phyloP scores from a whole-genome alignment of 805 yeast species.

The Ogataea neopini region DNA sequence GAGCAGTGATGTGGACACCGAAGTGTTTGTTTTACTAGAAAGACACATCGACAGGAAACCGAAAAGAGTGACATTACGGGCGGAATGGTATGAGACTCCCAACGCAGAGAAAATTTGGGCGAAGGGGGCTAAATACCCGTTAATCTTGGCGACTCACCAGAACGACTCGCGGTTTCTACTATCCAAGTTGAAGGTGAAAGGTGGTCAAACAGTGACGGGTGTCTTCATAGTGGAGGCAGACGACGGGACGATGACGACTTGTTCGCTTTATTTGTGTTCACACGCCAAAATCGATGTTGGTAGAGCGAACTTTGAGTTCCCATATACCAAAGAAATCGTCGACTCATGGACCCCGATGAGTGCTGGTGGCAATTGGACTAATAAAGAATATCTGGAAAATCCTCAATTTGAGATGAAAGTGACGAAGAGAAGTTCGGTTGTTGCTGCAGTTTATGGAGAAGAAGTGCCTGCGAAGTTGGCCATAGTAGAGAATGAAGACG shows the following conservation, averaged over 20 bases:
- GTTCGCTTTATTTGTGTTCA: slow-evolving; percentile 16
- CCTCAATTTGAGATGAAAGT: slow-evolving; percentile 52
- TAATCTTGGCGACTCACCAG: slow-evolving; percentile 21
- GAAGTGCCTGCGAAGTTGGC: slow-evolving; percentile 41
- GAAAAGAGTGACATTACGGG: slow-evolving; percentile 9
- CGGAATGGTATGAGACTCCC: slow-evolving; percentile 30
- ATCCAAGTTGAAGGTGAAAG: slow-evolving; percentile 22
- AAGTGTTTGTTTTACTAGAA: slow-evolving; percentile 52
- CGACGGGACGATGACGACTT: slow-evolving; percentile 3
- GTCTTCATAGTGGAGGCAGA: slow-evolving; percentile 18
- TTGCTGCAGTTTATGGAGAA: slow-evolving; percentile 29
- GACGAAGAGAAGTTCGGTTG: slow-evolving; percentile 18
- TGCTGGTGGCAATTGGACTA: slow-evolving; percentile 58
- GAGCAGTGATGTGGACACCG: slow-evolving; percentile 32
- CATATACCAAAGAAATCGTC: slow-evolving; percentile 24
- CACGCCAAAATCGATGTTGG: slow-evolving; percentile 5
- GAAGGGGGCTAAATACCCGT: slow-evolving; percentile 5
- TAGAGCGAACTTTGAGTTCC: slow-evolving; percentile 14
- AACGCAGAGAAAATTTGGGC: slow-evolving; percentile 36
- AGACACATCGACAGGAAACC: slow-evolving; percentile 39
- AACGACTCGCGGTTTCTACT: slow-evolving; percentile 37
- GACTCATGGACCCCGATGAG: slow-evolving; percentile 48
- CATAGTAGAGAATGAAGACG: slow-evolving; percentile 40
- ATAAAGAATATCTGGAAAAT: slow-evolving; percentile 47
- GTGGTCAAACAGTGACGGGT: slow-evolving; percentile 22